These are phyloP conservation scores for Cordyceps militaris DNA, from an alignment of 2,329 filamentous ascomycete genomes.

Conservation along the genomic window DNA sequence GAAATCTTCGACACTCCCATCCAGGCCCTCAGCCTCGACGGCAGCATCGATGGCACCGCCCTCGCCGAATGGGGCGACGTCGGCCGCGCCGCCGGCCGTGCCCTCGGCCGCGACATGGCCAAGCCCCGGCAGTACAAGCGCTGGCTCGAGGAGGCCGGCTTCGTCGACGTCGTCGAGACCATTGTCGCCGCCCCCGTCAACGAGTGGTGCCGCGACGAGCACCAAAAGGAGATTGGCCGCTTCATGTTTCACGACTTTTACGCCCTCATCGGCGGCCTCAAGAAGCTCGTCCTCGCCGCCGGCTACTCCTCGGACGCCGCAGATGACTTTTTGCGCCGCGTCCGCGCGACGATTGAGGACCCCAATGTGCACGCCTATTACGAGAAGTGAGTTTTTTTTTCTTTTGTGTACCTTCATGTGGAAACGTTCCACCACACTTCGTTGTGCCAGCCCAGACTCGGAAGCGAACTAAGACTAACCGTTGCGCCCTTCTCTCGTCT, in stretches of 20 bases:
- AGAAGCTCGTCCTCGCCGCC: slow-evolving; percentile 11
- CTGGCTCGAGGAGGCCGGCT: slow-evolving; percentile 27
- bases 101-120: slow-evolving; percentile 22
- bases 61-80: slow-evolving; percentile 18
- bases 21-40: slow-evolving; percentile 17
- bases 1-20: slow-evolving; percentile 30
- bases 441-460: neutral
- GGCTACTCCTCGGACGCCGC: slow-evolving; percentile 6
- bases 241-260: slow-evolving; percentile 11
- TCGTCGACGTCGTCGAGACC: slow-evolving; percentile 24
- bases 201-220: slow-evolving; percentile 22
- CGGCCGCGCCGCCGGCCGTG: slow-evolving; percentile 8
- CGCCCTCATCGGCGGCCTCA: slow-evolving; percentile 1
- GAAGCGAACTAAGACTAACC: neutral
- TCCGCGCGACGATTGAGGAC: slow-evolving; percentile 6
- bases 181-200: slow-evolving; percentile 23
- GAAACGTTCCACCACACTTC: neutral
- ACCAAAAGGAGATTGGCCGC: slow-evolving; percentile 11
- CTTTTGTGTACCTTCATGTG: too few relatives aligned
- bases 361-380: slow-evolving; percentile 8
- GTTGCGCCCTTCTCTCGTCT: neutral
- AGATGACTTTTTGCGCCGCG: slow-evolving; percentile 8
- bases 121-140: slow-evolving; percentile 18
- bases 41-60: neutral
- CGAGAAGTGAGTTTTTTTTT: slow-evolving; percentile 3